phyloP scores from a whole-genome alignment of 2,329 filamentous ascomycete genomes.

The Fusarium incarnatum region DNA sequence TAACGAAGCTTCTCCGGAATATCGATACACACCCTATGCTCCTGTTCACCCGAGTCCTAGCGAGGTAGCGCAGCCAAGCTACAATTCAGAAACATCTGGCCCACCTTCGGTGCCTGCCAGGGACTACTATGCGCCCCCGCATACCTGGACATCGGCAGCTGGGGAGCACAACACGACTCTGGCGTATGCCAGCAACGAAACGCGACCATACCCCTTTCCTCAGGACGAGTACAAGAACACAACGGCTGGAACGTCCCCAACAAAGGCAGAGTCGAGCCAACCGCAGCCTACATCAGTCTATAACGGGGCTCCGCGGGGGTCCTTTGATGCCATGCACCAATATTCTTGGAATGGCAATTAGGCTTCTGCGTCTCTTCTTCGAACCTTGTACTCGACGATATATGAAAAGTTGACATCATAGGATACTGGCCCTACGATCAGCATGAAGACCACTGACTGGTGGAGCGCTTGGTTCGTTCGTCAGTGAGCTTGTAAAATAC shows the following conservation, averaged over 20 bases:
- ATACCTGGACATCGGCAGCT: conserved; percentile 64
- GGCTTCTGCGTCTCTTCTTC: conserved; percentile 17
- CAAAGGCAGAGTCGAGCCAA: conserved; percentile 53
- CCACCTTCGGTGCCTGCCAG: conserved; percentile 50
- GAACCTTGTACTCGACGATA: conserved; percentile 40
- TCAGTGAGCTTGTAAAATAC: conserved; percentile 47
- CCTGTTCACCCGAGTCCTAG: conserved; percentile 46
- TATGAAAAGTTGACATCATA: conserved; percentile 34
- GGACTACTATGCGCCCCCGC: conserved; percentile 66
- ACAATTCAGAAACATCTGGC: conserved; percentile 49
- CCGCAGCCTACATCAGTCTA: conserved; percentile 57
- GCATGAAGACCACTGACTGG: conserved; percentile 40
- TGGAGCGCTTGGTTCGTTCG: conserved; percentile 40
- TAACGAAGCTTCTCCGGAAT: conserved; percentile 64
- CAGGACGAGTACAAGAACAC: conserved; percentile 60
- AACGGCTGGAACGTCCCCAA: conserved; percentile 43
- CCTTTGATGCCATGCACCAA: conserved; percentile 64
- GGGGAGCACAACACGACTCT: conserved; percentile 59
- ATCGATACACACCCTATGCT: conserved; percentile 64
- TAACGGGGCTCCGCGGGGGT: conserved; percentile 54
- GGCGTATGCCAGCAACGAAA: conserved; percentile 60
- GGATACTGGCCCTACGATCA: conserved; percentile 36
- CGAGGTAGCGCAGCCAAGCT: conserved; percentile 50
- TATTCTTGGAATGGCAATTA: conserved; percentile 69
- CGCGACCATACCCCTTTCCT: conserved; percentile 62